Evolutionary conservation across 75 land plant genomes (phyloP).

Genomic region (Cunninghamia lanceolata): DNA sequence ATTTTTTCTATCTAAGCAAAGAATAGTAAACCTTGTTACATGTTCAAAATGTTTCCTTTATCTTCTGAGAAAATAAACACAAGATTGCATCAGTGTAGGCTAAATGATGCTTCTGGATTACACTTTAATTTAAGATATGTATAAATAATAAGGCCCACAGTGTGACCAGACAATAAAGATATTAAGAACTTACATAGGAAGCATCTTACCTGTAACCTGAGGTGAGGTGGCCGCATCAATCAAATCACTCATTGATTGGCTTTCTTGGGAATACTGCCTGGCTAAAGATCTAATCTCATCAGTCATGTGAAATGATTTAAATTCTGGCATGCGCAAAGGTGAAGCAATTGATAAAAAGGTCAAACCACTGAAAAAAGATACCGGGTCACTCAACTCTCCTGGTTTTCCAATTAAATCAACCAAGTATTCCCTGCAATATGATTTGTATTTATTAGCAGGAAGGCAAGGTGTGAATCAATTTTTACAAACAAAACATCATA

Average conservation of each 20-base stretch:
- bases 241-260: slow-evolving; percentile 45
- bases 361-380: slow-evolving; percentile 63
- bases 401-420: slow-evolving; percentile 82
- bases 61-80: not conserved
- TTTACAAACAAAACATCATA: not conserved
- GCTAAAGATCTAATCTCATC: slow-evolving; percentile 61
- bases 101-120: not conserved
- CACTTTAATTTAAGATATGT: not conserved
- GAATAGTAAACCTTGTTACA: not conserved
- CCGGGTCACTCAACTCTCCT: slow-evolving; percentile 64
- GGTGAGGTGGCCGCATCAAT: slow-evolving; percentile 12
- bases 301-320: slow-evolving; percentile 27
- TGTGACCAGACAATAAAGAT: not conserved
- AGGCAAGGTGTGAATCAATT: not conserved
- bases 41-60: not conserved
- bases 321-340: slow-evolving; percentile 73
- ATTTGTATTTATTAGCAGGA: slow-evolving; percentile 1
- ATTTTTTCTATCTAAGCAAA: not conserved
- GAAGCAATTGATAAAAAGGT: slow-evolving; percentile 64
- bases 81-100: not conserved
- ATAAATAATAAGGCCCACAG: not conserved
- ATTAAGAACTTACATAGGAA: not conserved
- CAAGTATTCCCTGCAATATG: slow-evolving; percentile 62
- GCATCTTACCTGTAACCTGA: slow-evolving; percentile 5
- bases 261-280: slow-evolving; percentile 55